Evolutionary conservation across 2,329 filamentous ascomycete species (phyloP).

Genomic region (Orbilia brochopaga): DNA sequence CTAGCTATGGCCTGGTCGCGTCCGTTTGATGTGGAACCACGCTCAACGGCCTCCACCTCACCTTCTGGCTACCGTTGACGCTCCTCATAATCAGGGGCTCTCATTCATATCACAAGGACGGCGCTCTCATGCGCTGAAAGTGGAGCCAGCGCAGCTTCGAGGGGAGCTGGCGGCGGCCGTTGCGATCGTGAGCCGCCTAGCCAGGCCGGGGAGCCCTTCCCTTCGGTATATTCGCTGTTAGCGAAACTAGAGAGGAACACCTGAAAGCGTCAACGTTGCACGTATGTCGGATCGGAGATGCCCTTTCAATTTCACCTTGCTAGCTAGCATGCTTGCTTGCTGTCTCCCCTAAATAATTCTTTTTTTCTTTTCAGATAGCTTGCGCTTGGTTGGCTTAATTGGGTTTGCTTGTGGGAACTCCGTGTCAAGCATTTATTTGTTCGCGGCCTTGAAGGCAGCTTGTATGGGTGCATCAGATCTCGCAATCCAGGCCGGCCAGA

Average conservation of each 20-base stretch:
- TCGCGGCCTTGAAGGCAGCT: background rate
- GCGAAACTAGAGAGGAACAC: slow-evolving; percentile 32
- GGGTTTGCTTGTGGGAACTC: slow-evolving; percentile 3
- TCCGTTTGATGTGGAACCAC: slow-evolving; percentile 21
- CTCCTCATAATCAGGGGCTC: slow-evolving; percentile 29
- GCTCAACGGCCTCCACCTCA: slow-evolving; percentile 5
- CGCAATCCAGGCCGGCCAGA: too few relatives aligned
- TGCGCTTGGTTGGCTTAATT: too few relatives aligned
- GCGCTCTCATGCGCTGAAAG: slow-evolving; percentile 37
- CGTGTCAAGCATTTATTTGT: slow-evolving; percentile 8
- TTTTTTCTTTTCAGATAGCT: background rate
- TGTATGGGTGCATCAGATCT: too few relatives aligned
- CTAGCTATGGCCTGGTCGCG: background rate
- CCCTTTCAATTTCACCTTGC: slow-evolving; percentile 7
- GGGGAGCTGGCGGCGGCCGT: slow-evolving; percentile 26
- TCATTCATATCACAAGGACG: slow-evolving; percentile 20
- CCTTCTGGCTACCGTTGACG: slow-evolving; percentile 26
- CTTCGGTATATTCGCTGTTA: slow-evolving; percentile 36
- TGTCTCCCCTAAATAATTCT: slow-evolving; percentile 9
- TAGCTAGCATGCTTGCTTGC: too few relatives aligned
- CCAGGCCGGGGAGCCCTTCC: slow-evolving; percentile 23
- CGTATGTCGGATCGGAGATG: slow-evolving; percentile 9
- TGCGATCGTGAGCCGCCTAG: slow-evolving; percentile 19
- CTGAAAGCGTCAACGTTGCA: slow-evolving; percentile 6
- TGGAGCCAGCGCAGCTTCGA: slow-evolving; percentile 40